Evolutionary conservation across 345 rosid species (phyloP), one percentile per base, ranked within the genome.

Genomic region (Ceriops decandra): DNA sequence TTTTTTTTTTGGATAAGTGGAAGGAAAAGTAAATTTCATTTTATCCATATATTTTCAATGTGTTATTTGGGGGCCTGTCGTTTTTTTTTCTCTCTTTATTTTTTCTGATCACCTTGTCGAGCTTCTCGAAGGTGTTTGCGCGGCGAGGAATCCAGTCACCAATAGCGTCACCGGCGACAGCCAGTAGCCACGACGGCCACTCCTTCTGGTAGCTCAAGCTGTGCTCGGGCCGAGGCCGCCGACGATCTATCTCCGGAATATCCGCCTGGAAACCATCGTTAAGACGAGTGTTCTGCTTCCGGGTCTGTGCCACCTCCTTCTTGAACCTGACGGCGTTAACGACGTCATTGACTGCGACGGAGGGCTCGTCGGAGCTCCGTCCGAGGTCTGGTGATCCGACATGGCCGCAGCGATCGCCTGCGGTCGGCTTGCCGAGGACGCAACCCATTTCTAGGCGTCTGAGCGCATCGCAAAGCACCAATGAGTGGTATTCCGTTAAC

Each of bases 121-220:
- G 84, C 81, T 89, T 92, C 79, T 89, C 92, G 42, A 85, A 92
- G 3, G 96, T 79, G 76, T 76, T 88, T 9, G 98, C 92, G 26
- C 89, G 83, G 31, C 98, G 90, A 11, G 98, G 96, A 1, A 86
- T 84, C 86, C 90, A 86, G 54, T 83, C 96, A 54, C 79, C 76
- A 64, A 89, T 86, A 32, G 89, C 88, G 9, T 89, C 95, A 9
- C 98, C 93, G 28, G 88, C 93, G 62, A 89, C 93, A 8, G 85
- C 86, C 72, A 90, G 71, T 13, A 92, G 76, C 98, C 98, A 92
- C 49, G 96, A 77, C 1, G 96, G 96, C 98, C 98, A 92, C 6
- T 85, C 88, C 1, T 81, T 85, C 68, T 84, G 82, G 8, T 63
- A 62, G 28, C 77, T 63, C 61, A 71, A 66, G 22, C 72, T 53